phyloP scores from a whole-genome alignment of 805 yeast species.

The Spathaspora hagerdaliae region DNA sequence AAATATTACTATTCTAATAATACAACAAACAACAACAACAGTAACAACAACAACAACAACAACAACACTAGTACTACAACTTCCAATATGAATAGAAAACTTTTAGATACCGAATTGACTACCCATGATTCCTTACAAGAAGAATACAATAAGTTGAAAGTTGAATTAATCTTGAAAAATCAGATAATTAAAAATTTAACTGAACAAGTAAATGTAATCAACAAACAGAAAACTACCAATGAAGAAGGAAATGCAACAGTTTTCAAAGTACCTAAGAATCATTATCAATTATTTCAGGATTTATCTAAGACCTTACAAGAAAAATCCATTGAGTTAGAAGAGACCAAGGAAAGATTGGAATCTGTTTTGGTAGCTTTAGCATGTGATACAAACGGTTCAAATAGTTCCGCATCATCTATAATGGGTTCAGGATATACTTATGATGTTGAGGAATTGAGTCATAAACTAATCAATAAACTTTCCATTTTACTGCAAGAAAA shows the following conservation, averaged over 20 bases:
- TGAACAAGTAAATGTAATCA: conserved; percentile 24
- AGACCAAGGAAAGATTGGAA: conserved; percentile 62
- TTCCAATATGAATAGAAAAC: neutral
- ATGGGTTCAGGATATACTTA: conserved; percentile 19
- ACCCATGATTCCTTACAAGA: conserved; percentile 5
- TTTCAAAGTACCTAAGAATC: conserved; percentile 37
- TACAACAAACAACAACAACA: too few species aligned
- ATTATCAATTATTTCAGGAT: conserved; percentile 46
- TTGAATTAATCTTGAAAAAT: conserved; percentile 55
- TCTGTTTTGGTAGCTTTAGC: conserved; percentile 35
- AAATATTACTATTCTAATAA: neutral
- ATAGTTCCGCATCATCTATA: neutral
- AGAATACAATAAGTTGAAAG: conserved; percentile 36
- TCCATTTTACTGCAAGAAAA: conserved; percentile 64
- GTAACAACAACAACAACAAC: neutral
- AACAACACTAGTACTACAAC: neutral
- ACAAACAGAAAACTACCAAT: conserved; percentile 5
- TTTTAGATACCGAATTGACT: neutral
- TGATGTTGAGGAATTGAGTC: conserved; percentile 73
- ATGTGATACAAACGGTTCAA: neutral
- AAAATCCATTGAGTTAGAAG: conserved; percentile 49
- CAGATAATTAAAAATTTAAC: conserved; percentile 33
- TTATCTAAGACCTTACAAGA: conserved; percentile 46
- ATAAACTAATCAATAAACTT: conserved; percentile 62
- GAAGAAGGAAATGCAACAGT: neutral